Evolutionary conservation across 1,284 basidiomycete genomes (phyloP).

Genomic region (Cutaneotrichosporon cavernicola): DNA sequence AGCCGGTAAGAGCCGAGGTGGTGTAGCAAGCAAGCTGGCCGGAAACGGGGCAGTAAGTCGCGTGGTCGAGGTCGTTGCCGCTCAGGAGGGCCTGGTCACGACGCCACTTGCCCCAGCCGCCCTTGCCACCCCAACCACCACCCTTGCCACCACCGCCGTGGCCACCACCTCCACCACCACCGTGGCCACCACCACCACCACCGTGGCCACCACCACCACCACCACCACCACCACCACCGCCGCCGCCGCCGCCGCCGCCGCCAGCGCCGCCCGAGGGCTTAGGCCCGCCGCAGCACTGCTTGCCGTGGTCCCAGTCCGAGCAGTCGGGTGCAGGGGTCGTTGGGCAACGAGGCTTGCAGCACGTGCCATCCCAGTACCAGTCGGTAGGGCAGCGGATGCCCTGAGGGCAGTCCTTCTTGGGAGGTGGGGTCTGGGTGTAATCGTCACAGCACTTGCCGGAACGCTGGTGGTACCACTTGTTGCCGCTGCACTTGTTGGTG

Average conservation of each 20-base stretch:
- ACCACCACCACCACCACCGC: neutral
- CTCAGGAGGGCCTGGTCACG: slow-evolving; percentile 35
- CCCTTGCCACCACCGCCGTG: neutral
- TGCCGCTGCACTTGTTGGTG: neutral
- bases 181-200: too few species aligned
- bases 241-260: slow-evolving; percentile 5
- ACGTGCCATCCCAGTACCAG: slow-evolving; percentile 47
- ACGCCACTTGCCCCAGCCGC: slow-evolving; percentile 19
- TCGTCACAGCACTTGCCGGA: slow-evolving; percentile 38
- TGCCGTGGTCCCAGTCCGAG: slow-evolving; percentile 36
- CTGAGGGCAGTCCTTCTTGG: slow-evolving; percentile 36
- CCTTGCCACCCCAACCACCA: neutral
- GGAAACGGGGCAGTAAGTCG: slow-evolving; percentile 42
- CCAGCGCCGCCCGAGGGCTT: slow-evolving; percentile 12
- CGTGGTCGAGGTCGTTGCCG: slow-evolving; percentile 33
- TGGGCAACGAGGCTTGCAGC: slow-evolving; percentile 35
- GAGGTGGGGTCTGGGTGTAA: slow-evolving; percentile 27
- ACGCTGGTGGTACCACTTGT: slow-evolving; percentile 35
- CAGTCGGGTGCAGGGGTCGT: slow-evolving; percentile 43
- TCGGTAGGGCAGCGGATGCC: slow-evolving; percentile 42
- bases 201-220: too few species aligned
- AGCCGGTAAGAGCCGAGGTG: slow-evolving; percentile 18
- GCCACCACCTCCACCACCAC: too few species aligned
- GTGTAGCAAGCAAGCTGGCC: slow-evolving; percentile 42
- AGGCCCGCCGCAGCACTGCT: slow-evolving; percentile 33